phyloP scores from a whole-genome alignment of 2,329 filamentous ascomycete genomes.

The Bipolaris oryzae region DNA sequence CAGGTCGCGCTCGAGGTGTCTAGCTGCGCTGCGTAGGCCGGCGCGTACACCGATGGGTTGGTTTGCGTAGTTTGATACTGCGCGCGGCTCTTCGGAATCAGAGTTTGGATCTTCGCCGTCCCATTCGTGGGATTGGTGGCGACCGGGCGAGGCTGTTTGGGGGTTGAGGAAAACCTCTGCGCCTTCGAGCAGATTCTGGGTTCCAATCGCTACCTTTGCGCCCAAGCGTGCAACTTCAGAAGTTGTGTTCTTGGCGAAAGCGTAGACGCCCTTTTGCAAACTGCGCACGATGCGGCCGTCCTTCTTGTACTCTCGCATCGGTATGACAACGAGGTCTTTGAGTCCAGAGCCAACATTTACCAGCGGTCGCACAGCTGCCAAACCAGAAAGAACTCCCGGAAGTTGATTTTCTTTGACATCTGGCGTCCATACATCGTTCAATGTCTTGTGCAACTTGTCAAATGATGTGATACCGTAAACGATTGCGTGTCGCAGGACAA shows the following conservation, averaged over 20 bases:
- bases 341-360: conserved; percentile 91
- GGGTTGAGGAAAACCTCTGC: conserved; percentile 77
- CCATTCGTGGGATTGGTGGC: conserved; percentile 48
- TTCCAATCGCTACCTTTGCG: conserved; percentile 91
- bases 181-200: conserved; percentile 88
- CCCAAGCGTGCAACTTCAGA: conserved; percentile 93
- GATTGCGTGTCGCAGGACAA: conserved; percentile 86
- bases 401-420: conserved; percentile 91
- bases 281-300: conserved; percentile 91
- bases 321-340: conserved; percentile 83
- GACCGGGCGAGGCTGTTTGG: conserved; percentile 29
- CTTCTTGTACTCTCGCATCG: conserved; percentile 89
- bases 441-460: conserved; percentile 82
- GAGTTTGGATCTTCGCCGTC: conserved; percentile 63
- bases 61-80: conserved; percentile 90
- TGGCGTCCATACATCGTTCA: conserved; percentile 97
- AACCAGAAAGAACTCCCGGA: conserved; percentile 82
- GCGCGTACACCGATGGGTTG: conserved; percentile 89
- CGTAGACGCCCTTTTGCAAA: conserved; percentile 85
- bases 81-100: conserved; percentile 73
- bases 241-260: conserved; percentile 91
- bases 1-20: conserved; percentile 84
- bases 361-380: conserved; percentile 86
- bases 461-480: conserved; percentile 92
- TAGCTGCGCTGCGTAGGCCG: conserved; percentile 81